Percentiles rank a stretch among this genome's conserved stretches.
Evolutionary conservation across 2,329 filamentous ascomycete species (phyloP).

Genomic region (Venturia nashicola): DNA sequence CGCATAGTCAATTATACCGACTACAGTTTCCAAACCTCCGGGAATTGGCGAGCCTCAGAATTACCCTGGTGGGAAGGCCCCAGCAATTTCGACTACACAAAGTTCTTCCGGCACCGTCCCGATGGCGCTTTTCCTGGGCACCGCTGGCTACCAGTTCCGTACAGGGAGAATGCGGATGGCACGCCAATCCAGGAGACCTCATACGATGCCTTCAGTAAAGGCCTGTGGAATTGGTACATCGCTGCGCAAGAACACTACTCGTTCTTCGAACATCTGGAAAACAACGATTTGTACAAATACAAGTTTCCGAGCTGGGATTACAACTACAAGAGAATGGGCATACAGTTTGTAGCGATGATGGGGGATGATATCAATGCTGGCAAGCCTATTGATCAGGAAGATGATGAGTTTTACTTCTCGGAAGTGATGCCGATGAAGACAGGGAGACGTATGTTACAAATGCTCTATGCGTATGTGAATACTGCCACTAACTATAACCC

Average conservation of each 20-base stretch:
- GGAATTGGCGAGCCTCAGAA: slow-evolving; percentile 27
- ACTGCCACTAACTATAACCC: not conserved
- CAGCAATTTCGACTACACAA: slow-evolving; percentile 14
- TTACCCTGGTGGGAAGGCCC: slow-evolving; percentile 23
- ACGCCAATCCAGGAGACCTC: slow-evolving; percentile 37
- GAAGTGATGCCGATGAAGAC: slow-evolving; percentile 26
- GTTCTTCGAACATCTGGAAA: slow-evolving; percentile 19
- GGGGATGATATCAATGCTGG: slow-evolving; percentile 36
- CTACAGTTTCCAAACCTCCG: not conserved
- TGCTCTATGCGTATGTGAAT: no score
- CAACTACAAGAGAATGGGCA: slow-evolving; percentile 37
- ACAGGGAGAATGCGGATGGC: slow-evolving; percentile 24
- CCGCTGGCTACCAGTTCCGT: slow-evolving; percentile 37
- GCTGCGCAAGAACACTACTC: slow-evolving; percentile 33
- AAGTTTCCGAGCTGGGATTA: slow-evolving; percentile 30
- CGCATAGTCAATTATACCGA: not conserved
- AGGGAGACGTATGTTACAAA: slow-evolving; percentile 20
- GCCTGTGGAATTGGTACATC: slow-evolving; percentile 38
- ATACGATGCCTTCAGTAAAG: slow-evolving; percentile 33
- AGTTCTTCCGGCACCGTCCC: slow-evolving; percentile 18
- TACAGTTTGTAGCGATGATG: slow-evolving; percentile 43
- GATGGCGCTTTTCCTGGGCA: slow-evolving; percentile 25
- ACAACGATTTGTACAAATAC: slow-evolving; percentile 14
- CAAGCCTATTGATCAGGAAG: slow-evolving; percentile 34
- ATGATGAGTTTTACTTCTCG: slow-evolving; percentile 35